A percentile compares a stretch with the other conserved stretches of the same genome.
These are phyloP conservation scores for Fusarium vanettenii DNA, from an alignment of 2,329 filamentous ascomycete species.

Conservation along the genomic window DNA sequence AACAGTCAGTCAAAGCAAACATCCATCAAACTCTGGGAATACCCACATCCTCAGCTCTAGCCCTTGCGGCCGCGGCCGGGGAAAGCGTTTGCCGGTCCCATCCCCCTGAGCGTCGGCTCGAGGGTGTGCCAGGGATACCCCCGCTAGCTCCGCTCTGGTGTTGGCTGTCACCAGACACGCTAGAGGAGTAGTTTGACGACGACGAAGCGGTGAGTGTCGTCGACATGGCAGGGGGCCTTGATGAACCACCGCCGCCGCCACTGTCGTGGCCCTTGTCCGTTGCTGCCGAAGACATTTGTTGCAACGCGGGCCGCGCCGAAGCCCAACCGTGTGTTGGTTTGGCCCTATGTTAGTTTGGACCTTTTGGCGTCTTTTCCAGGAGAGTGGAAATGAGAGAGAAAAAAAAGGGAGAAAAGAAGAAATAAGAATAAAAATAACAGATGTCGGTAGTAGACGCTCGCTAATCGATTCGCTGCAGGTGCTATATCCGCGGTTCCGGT, in stretches of 20 bases:
- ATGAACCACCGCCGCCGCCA: background rate
- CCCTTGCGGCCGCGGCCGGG: conserved; percentile 32
- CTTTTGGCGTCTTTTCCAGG: background rate
- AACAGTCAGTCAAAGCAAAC: conserved; percentile 17
- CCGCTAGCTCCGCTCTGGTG: conserved; percentile 17
- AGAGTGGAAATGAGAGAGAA: background rate
- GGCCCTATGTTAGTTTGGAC: conserved; percentile 18
- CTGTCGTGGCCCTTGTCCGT: conserved; percentile 19
- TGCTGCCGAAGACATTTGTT: conserved; percentile 22
- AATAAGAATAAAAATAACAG: background rate
- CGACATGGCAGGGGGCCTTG: conserved; percentile 16
- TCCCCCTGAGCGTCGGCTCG: conserved; percentile 36
- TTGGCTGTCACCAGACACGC: conserved; percentile 34
- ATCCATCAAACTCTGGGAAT: background rate
- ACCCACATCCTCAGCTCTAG: conserved; percentile 28
- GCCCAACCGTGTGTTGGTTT: conserved; percentile 16
- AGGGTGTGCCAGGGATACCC: conserved; percentile 36
- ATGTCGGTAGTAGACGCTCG: background rate
- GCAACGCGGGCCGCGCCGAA: conserved; percentile 33
- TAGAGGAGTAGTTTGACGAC: conserved; percentile 36
- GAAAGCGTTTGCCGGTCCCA: conserved; percentile 39
- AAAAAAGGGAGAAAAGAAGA: background rate
- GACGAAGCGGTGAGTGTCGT: conserved; percentile 37
- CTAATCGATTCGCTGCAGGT: conserved; percentile 4
- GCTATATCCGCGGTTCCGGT: background rate